These are phyloP conservation scores for Aspergillus sp. DNA, from an alignment of 2,329 filamentous ascomycete genomes.

Conservation along the genomic window DNA sequence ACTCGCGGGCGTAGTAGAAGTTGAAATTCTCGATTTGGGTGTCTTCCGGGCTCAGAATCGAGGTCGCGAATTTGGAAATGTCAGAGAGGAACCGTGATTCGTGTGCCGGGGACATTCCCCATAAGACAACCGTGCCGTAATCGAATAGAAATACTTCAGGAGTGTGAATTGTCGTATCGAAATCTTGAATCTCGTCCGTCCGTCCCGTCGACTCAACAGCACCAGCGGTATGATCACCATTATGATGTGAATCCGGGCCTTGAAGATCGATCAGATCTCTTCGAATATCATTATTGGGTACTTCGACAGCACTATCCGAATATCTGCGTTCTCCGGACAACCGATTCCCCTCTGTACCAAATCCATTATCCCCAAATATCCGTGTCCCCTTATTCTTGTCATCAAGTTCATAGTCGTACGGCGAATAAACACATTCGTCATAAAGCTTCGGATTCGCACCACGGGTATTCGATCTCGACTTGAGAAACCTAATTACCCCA, in stretches of 20 bases:
- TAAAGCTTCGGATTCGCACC: conserved; percentile 85
- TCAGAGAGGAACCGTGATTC: conserved; percentile 90
- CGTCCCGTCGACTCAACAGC: conserved; percentile 17
- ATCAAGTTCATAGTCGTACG: conserved; percentile 69
- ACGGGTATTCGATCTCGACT: conserved; percentile 69
- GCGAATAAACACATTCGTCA: conserved; percentile 95
- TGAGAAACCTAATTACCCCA: conserved; percentile 80
- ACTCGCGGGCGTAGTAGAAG: conserved; percentile 97
- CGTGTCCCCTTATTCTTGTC: conserved; percentile 26
- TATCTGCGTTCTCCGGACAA: conserved; percentile 59
- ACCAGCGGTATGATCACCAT: conserved; percentile 15
- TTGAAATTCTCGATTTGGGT: conserved; percentile 97
- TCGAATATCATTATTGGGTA: conserved; percentile 51
- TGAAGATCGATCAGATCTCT: conserved; percentile 59
- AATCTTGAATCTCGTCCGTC: conserved; percentile 52
- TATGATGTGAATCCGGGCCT: conserved; percentile 29
- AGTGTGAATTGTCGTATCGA: conserved; percentile 82
- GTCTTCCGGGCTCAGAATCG: conserved; percentile 80
- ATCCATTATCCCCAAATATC: conserved; percentile 29
- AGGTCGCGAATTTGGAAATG: conserved; percentile 85
- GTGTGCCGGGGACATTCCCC: conserved; percentile 90
- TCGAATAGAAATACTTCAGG: conserved; percentile 95
- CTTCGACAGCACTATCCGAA: conserved; percentile 59
- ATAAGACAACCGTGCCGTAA: conserved; percentile 95
- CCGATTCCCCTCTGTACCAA: conserved; percentile 21